Evolutionary conservation across 1,139 yeast species (phyloP).

Genomic region (Waltiozyma sp.): DNA sequence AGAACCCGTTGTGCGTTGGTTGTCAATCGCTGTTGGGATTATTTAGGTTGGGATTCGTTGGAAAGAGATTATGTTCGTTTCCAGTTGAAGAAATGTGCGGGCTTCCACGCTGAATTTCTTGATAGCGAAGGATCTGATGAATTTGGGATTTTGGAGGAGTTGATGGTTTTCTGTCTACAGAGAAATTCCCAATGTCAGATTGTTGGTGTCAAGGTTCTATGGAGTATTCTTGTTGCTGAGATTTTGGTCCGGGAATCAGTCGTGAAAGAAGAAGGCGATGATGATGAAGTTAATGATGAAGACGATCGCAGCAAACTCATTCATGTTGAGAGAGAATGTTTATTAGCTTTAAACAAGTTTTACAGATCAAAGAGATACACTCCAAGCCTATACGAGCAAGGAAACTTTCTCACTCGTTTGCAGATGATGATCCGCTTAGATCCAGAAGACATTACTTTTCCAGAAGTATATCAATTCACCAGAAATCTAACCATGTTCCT

Average conservation of each 20-base stretch:
- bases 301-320: conserved; percentile 43
- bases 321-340: conserved; percentile 54
- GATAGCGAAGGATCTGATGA: conserved; percentile 27
- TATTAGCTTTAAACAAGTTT: conserved; percentile 52
- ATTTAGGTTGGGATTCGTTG: conserved; percentile 58
- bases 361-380: conserved; percentile 46
- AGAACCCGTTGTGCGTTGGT: conserved; percentile 49
- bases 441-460: conserved; percentile 56
- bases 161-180: conserved; percentile 62
- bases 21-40: conserved; percentile 59
- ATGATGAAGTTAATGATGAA: conserved; percentile 46
- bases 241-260: conserved; percentile 41
- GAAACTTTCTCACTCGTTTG: conserved; percentile 39
- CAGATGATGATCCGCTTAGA: conserved; percentile 45
- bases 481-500: conserved; percentile 54
- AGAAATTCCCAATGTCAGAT: conserved; percentile 51
- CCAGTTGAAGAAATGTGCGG: conserved; percentile 54
- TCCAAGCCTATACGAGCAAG: conserved; percentile 47
- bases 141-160: conserved; percentile 51
- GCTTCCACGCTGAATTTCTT: conserved; percentile 61
- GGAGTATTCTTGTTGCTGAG: conserved; percentile 63
- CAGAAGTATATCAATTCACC: conserved; percentile 39
- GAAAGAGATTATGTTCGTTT: conserved; percentile 51
- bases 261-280: neutral
- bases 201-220: conserved; percentile 57